Evolutionary conservation across 2,329 filamentous ascomycete genomes (phyloP).

Genomic region (Hypomyces rosellus): DNA sequence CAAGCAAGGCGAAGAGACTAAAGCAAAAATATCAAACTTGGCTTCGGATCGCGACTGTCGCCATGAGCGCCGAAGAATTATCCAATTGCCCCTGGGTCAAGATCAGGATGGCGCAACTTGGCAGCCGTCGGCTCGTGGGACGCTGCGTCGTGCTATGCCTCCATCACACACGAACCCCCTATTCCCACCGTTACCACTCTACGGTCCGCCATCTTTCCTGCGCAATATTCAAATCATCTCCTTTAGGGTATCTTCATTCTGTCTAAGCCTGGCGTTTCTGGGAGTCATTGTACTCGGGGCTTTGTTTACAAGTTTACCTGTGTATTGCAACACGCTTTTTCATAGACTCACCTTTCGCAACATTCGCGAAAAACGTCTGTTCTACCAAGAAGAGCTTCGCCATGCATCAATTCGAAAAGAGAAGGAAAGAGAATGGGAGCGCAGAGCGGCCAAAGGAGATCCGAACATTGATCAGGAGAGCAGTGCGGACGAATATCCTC

Average conservation of each 20-base stretch:
- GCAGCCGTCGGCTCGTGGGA: conserved; percentile 40
- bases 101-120: conserved; percentile 28
- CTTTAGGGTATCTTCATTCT: conserved; percentile 63
- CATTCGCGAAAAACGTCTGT: conserved; percentile 56
- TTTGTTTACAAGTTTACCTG: conserved; percentile 59
- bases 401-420: conserved; percentile 51
- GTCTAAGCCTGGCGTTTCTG: conserved; percentile 73
- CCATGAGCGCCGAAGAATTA: conserved; percentile 17
- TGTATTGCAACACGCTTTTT: conserved; percentile 42
- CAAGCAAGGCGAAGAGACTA: conserved; percentile 19
- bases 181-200: conserved; percentile 78
- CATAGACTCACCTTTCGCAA: conserved; percentile 52
- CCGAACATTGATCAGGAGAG: conserved; percentile 36
- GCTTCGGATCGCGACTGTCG: conserved; percentile 28
- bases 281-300: conserved; percentile 69
- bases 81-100: conserved; percentile 20
- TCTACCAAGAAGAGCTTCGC: conserved; percentile 64
- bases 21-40: conserved; percentile 21
- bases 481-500: conserved; percentile 54
- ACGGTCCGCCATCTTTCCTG: conserved; percentile 65
- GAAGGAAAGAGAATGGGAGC: conserved; percentile 58
- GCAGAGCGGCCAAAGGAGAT: conserved; percentile 29
- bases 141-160: conserved; percentile 45
- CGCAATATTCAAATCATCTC: conserved; percentile 58
- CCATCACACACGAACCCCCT: conserved; percentile 69